These are phyloP conservation scores for Zasmidium angulare DNA, from an alignment of 2,329 filamentous ascomycete species.

Conservation along the genomic window DNA sequence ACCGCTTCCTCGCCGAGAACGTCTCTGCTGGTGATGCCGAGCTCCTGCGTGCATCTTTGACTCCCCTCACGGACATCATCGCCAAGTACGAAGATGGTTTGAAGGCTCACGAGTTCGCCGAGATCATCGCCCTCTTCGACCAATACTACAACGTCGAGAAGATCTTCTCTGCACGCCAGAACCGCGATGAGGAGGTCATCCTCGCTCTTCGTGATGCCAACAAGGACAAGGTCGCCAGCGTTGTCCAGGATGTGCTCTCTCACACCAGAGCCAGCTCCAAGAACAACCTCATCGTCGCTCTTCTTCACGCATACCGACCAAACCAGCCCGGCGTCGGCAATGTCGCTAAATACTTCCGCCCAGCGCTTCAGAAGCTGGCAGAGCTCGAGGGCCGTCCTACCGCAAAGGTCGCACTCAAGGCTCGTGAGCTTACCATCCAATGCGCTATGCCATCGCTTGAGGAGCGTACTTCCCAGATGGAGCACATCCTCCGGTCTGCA, in stretches of 20 bases:
- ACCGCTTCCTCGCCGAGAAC: conserved; percentile 80
- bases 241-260: conserved; percentile 86
- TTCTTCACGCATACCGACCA: conserved; percentile 90
- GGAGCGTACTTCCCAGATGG: conserved; percentile 94
- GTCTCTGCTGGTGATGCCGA: conserved; percentile 71
- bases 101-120: conserved; percentile 83
- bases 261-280: conserved; percentile 91
- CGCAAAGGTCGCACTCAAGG: conserved; percentile 95
- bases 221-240: conserved; percentile 83
- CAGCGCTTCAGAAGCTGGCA: conserved; percentile 78
- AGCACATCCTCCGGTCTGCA: conserved; percentile 93
- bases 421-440: conserved; percentile 94
- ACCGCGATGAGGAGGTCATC: conserved; percentile 90
- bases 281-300: conserved; percentile 88
- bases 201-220: conserved; percentile 92
- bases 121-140: conserved; percentile 77
- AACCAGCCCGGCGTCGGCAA: conserved; percentile 90
- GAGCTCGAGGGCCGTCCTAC: conserved; percentile 85
- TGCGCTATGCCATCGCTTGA: conserved; percentile 94
- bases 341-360: conserved; percentile 82
- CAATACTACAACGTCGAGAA: conserved; percentile 81
- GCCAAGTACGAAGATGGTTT: conserved; percentile 80
- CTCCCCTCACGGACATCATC: conserved; percentile 75
- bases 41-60: conserved; percentile 69
- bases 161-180: conserved; percentile 80